A percentile compares a stretch with the other conserved stretches of the same genome.
These are phyloP conservation scores for Candida oleophila DNA, from an alignment of 805 yeast species.

Conservation along the genomic window DNA sequence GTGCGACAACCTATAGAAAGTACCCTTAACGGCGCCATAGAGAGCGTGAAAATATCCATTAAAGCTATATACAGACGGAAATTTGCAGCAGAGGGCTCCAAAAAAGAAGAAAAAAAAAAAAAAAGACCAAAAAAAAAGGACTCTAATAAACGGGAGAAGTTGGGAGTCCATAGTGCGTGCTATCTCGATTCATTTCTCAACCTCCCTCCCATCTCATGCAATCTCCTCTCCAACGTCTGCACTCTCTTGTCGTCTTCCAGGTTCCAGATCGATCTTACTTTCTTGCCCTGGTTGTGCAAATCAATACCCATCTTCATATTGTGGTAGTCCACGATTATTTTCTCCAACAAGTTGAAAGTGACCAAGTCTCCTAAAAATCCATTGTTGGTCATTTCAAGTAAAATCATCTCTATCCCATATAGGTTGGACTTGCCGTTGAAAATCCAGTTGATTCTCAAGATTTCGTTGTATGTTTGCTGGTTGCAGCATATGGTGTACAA, in stretches of 20 bases:
- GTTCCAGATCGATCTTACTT: slow-evolving; percentile 34
- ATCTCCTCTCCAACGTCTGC: slow-evolving; percentile 16
- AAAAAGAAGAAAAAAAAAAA: not conserved
- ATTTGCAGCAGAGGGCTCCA: not conserved
- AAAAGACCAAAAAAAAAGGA: not conserved
- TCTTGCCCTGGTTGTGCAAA: slow-evolving; percentile 14
- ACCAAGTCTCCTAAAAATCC: slow-evolving; percentile 38
- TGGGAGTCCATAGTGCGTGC: too few species aligned
- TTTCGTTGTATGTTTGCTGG: slow-evolving; percentile 42
- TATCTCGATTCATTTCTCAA: not conserved
- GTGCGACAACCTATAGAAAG: too few species aligned
- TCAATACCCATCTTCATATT: slow-evolving; percentile 29
- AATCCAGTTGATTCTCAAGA: slow-evolving; percentile 36
- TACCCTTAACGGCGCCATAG: too few species aligned
- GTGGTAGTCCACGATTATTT: slow-evolving; percentile 34
- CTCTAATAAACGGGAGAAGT: too few species aligned
- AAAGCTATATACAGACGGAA: not conserved
- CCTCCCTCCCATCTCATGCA: not conserved
- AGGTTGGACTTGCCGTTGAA: slow-evolving; percentile 36
- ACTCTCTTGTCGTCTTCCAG: slow-evolving; percentile 35
- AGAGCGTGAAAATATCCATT: not conserved
- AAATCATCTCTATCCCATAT: slow-evolving; percentile 32
- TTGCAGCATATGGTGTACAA: slow-evolving; percentile 35
- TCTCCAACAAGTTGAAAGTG: slow-evolving; percentile 35
- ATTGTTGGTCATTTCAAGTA: slow-evolving; percentile 39